Conservation (phyloP, 805 yeast species). For the Saccharomycopsis oosterbeekiorum region DNA sequence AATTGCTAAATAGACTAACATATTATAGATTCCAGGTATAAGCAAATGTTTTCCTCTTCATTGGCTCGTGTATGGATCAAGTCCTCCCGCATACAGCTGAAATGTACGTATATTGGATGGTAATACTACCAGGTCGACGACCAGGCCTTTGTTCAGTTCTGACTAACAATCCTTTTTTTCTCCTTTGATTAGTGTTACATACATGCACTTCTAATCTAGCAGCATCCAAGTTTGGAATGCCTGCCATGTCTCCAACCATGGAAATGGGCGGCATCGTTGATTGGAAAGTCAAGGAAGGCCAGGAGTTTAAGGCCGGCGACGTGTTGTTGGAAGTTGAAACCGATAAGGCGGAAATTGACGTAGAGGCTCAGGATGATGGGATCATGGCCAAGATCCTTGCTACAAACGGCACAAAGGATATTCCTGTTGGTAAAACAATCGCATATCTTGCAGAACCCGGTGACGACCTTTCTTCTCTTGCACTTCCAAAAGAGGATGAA, state of each 20-base stretch:
- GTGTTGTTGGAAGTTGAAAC: constrained; percentile 75
- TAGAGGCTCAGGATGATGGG: constrained; percentile 90
- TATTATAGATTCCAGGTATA: background rate
- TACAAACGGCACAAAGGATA: constrained; percentile 65
- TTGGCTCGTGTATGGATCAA: background rate
- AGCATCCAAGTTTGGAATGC: constrained; percentile 63
- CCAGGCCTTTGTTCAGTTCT: too few species aligned
- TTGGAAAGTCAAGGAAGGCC: constrained; percentile 82
- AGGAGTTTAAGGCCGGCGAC: constrained; percentile 71
- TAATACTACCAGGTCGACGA: background rate
- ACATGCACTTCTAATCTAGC: constrained; percentile 23
- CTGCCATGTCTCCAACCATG: constrained; percentile 99
- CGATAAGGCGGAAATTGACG: constrained; percentile 75
- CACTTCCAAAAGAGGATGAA: constrained; percentile 38
- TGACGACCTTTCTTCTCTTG: constrained; percentile 64
- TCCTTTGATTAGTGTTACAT: constrained; percentile 21
- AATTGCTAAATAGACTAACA: background rate
- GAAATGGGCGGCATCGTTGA: constrained; percentile 85
- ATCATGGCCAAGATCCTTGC: constrained; percentile 62
- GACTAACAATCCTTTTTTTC: background rate
- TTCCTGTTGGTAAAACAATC: constrained; percentile 82
- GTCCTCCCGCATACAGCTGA: background rate
- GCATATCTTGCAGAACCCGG: constrained; percentile 83
- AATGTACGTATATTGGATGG: background rate
- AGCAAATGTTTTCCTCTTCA: background rate